These are phyloP conservation scores for Quercus tomentella DNA, from an alignment of 331 rosid species.

Conservation along the genomic window DNA sequence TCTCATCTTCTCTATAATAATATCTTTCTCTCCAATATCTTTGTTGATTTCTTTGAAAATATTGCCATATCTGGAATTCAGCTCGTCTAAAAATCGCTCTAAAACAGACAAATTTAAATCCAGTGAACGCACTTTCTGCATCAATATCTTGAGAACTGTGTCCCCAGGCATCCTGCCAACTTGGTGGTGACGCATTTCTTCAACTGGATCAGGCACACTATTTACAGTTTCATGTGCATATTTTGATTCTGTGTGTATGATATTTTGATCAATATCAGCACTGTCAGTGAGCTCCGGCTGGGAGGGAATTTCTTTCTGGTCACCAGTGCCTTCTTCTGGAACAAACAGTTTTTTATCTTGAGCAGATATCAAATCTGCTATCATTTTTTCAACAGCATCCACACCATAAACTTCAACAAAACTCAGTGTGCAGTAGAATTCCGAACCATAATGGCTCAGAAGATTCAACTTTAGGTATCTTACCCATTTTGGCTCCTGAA, in stretches of 20 bases:
- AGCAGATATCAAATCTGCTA: slow-evolving; percentile 76
- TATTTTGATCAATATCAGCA: slow-evolving; percentile 29
- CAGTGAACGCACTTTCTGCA: slow-evolving; percentile 89
- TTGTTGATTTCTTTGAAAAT: slow-evolving; percentile 62
- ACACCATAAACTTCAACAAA: slow-evolving; percentile 77
- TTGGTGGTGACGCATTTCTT: slow-evolving; percentile 75
- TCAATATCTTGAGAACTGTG: slow-evolving; percentile 84
- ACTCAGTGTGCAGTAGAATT: slow-evolving; percentile 85
- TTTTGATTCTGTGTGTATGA: slow-evolving; percentile 35
- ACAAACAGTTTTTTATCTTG: slow-evolving; percentile 33
- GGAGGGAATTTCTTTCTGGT: slow-evolving; percentile 33
- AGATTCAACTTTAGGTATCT: slow-evolving; percentile 84
- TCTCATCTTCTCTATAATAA: slow-evolving; percentile 55
- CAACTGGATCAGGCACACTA: slow-evolving; percentile 55
- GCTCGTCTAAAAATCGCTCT: slow-evolving; percentile 77
- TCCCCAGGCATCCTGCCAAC: slow-evolving; percentile 98
- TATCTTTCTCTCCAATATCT: slow-evolving; percentile 49
- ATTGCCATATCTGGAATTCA: slow-evolving; percentile 63
- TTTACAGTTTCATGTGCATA: slow-evolving; percentile 34
- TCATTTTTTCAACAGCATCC: slow-evolving; percentile 96
- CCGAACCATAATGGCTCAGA: slow-evolving; percentile 81
- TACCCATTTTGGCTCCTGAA: slow-evolving; percentile 89
- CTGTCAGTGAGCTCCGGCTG: slow-evolving; percentile 36
- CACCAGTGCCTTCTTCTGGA: slow-evolving; percentile 45
- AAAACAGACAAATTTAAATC: slow-evolving; percentile 75